These are phyloP conservation scores for Cardamine chenopodiifolia DNA, from an alignment of 345 rosid genomes.

Conservation along the genomic window DNA sequence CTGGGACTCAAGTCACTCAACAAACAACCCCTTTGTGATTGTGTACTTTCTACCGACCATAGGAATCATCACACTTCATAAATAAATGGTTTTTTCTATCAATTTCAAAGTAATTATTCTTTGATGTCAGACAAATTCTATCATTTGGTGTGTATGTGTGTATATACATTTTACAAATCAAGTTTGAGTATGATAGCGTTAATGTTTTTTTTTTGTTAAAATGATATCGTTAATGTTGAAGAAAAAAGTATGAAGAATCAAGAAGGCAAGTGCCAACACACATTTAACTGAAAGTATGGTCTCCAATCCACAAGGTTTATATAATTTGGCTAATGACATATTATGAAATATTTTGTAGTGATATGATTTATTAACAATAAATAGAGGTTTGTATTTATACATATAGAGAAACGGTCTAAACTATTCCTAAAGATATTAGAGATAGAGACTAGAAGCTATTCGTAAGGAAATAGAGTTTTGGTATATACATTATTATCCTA, in stretches of 20 bases:
- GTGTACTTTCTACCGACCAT: slow-evolving; percentile 34
- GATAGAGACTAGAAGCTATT: too few species aligned
- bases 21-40: slow-evolving; percentile 34
- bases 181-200: not conserved
- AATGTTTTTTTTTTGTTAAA: too few species aligned
- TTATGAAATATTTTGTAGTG: not conserved
- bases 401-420: too few species aligned
- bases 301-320: not conserved
- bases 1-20: slow-evolving; percentile 35
- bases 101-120: not conserved
- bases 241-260: not conserved
- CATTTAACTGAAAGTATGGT: not conserved
- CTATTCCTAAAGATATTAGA: too few species aligned
- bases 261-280: not conserved
- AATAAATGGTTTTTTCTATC: not conserved
- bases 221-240: not conserved
- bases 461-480: too few species aligned
- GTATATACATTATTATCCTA: too few species aligned
- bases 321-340: not conserved
- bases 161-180: not conserved
- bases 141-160: not conserved
- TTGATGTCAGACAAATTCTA: not conserved
- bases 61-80: slow-evolving; percentile 30
- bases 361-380: too few species aligned
- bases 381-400: too few species aligned